Evolutionary conservation across 129 eudicot species (phyloP), one percentile per base, ranked within the genome.

Genomic region (Centella asiatica): DNA sequence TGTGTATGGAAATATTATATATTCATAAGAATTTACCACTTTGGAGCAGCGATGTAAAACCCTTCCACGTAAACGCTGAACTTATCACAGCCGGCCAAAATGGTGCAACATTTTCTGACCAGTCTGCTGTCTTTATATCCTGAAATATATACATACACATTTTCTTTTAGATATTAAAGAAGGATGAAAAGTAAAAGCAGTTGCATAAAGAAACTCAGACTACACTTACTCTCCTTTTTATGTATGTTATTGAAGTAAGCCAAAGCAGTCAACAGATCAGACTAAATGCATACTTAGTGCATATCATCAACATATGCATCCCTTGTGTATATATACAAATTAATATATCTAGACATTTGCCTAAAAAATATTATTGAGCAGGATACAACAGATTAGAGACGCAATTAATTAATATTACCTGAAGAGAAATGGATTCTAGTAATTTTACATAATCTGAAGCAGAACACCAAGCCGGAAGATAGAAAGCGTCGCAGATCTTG

Each of bases 31-130:
- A 45, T 55, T 70, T 82, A 92, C 99, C 99, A 66, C 88, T 82
- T 44, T 78, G 81, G 53, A 87, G 25, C 76, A 92, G 64, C n/a
- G 95, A 92, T 44, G 90, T 87, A 42, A 92, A 44, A 49, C 99
- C 99, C 62, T 72, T 81, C 96, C 92, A 92, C 60, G 96, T 69
- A 71, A 92, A 68, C 45, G 99, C 99, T 54, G 95, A 81, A 23
- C 66, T 79, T 75, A 92, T 82, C 40, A 87, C 99, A 65, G 99
- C 99, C 2, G 99, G 96, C 96, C 99, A 92, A 77, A 92, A 92
- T 20, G 99, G 96, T 49, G 96, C 95, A 60, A 92, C 99, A 60
- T 84, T 64, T 23, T 87, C 84, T 2, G 96, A 84, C 99, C 99
- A 92, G 57, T 92, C 98, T 47, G 80, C 96, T 52, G 88, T 25